Conservation (phyloP, 257 asterid species). For the Capsicum pubescens region DNA sequence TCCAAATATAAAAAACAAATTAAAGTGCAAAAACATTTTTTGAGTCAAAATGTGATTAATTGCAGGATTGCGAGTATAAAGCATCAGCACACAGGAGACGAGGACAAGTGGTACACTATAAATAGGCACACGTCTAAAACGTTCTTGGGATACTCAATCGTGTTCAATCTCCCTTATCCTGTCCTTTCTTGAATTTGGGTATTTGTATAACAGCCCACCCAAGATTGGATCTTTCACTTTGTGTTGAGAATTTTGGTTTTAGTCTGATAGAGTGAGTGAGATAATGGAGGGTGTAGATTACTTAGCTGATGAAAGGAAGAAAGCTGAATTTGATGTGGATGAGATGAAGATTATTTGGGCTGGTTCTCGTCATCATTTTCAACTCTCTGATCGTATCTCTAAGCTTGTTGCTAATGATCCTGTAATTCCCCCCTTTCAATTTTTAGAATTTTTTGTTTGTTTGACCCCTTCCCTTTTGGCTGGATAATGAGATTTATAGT, state of each 20-base stretch:
- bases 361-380: constrained; percentile 71
- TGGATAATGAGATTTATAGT: not conserved
- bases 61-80: not conserved
- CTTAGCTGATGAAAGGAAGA: constrained; percentile 82
- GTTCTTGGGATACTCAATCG: constrained; percentile 11
- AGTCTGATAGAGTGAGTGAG: constrained; percentile 1
- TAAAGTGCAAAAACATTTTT: too few relatives aligned
- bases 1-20: too few relatives aligned
- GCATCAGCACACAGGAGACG: not conserved
- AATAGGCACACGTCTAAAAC: not conserved
- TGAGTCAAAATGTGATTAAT: not conserved
- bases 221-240: not conserved
- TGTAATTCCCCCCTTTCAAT: constrained; percentile 40
- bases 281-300: constrained; percentile 72
- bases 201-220: not conserved
- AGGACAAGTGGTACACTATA: not conserved
- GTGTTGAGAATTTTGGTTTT: not conserved
- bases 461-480: not conserved
- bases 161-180: constrained; percentile 19
- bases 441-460: not conserved
- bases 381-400: constrained; percentile 87
- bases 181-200: not conserved
- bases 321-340: constrained; percentile 80
- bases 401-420: constrained; percentile 96
- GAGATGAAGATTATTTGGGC: constrained; percentile 97